phyloP scores from a whole-genome alignment of 371 early-diverging fungal genomes.

The Parasitella parasitica region DNA sequence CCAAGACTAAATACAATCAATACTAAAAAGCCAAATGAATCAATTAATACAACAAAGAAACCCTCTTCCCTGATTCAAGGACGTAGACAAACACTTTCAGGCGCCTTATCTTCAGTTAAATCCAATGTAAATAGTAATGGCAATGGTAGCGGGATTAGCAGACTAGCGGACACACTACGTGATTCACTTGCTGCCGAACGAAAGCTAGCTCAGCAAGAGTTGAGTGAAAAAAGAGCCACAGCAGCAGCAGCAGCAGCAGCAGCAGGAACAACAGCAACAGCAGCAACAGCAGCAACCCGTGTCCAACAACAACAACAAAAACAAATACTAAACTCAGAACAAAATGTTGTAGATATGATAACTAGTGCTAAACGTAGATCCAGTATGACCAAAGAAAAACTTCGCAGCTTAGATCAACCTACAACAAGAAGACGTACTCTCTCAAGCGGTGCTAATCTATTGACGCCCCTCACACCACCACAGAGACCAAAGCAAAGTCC shows the following conservation, averaged over 20 bases:
- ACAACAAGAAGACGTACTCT: conserved; percentile 35
- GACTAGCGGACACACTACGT: conserved; percentile 35
- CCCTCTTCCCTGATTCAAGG: not conserved
- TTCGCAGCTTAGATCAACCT: conserved; percentile 23
- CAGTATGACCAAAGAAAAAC: conserved; percentile 32
- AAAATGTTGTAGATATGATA: not conserved
- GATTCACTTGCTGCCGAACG: conserved; percentile 37
- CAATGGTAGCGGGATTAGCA: conserved; percentile 13
- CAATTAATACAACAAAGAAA: not conserved
- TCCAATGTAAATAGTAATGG: not conserved
- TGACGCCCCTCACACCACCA: not conserved
- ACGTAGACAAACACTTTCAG: conserved; percentile 18
- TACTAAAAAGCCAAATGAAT: not conserved
- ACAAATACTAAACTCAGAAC: conserved; percentile 7
- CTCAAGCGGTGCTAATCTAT: conserved; percentile 27
- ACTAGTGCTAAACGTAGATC: conserved; percentile 24
- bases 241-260: conserved; percentile 6
- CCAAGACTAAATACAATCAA: not conserved
- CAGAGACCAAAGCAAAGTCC: not conserved
- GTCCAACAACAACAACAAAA: conserved; percentile 5
- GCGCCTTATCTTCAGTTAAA: not conserved
- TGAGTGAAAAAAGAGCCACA: conserved; percentile 10
- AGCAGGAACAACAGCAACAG: not conserved
- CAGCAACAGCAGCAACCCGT: not conserved
- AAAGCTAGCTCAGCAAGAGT: conserved; percentile 29